Evolutionary conservation across 805 yeast species (phyloP).

Genomic region (Kuraishia ogatae): DNA sequence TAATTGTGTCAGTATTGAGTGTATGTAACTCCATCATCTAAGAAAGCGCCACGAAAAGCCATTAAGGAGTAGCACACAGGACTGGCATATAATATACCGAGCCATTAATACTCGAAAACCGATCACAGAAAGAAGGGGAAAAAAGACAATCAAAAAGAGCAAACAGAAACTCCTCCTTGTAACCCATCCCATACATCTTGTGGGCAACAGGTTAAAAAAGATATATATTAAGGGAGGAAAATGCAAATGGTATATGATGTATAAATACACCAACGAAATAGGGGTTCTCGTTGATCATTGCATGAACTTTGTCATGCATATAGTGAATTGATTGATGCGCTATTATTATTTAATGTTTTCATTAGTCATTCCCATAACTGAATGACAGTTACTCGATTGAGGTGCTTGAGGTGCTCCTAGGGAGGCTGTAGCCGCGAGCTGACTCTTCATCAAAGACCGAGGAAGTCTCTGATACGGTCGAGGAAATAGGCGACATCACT

Average conservation of each 20-base stretch:
- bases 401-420: background rate
- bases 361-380: background rate
- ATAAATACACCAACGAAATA: too few species aligned
- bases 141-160: background rate
- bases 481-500: background rate
- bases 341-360: background rate
- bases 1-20: background rate
- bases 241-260: background rate
- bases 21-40: background rate
- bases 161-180: background rate
- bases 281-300: too few species aligned
- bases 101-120: background rate
- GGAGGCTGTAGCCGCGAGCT: background rate
- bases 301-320: background rate
- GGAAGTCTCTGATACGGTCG: background rate
- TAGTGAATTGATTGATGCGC: too few species aligned
- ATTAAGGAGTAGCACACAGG: background rate
- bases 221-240: background rate
- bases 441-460: slow-evolving; percentile 1
- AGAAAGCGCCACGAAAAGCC: background rate
- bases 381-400: background rate
- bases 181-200: background rate
- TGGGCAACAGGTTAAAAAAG: background rate
- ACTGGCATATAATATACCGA: background rate
- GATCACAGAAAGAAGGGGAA: background rate